Conservation (phyloP, 148 eudicot genomes). For the Persicaria tinctoria region DNA sequence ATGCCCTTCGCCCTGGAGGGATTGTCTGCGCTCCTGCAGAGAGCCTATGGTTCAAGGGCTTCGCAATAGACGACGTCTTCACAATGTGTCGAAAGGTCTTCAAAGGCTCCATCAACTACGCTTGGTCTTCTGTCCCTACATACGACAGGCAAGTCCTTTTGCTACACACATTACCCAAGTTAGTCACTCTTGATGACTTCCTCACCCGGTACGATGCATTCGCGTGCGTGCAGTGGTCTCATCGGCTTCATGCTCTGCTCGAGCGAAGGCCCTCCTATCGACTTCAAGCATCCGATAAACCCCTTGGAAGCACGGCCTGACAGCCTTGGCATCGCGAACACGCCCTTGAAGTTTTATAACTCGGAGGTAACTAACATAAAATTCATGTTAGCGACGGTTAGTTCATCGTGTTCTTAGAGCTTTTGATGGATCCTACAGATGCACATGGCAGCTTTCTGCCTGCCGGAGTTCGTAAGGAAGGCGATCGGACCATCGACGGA, state of each 20-base stretch:
- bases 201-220: not conserved
- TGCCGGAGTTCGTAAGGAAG: conserved; percentile 10
- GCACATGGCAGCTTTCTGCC: conserved; percentile 13
- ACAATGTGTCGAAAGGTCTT: conserved; percentile 18
- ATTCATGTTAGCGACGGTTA: not conserved
- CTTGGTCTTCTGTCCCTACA: conserved; percentile 32
- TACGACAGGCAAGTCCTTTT: conserved; percentile 21
- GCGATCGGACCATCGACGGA: not conserved
- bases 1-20: conserved; percentile 33
- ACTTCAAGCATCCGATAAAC: conserved; percentile 31
- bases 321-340: conserved; percentile 15
- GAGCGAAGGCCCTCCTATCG: conserved; percentile 31
- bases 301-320: conserved; percentile 20
- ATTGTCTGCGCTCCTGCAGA: conserved; percentile 28
- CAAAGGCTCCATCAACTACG: conserved; percentile 34
- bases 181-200: not conserved
- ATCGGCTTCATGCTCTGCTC: conserved; percentile 42
- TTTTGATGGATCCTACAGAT: conserved; percentile 5
- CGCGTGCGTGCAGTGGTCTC: conserved; percentile 19
- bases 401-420: not conserved
- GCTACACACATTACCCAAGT: not conserved
- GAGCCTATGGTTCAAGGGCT: conserved; percentile 24
- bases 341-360: conserved; percentile 31
- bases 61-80: conserved; percentile 7
- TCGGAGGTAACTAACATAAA: conserved; percentile 16